Evolutionary conservation across 129 eudicot species (phyloP).

Genomic region (Silybum marianum): DNA sequence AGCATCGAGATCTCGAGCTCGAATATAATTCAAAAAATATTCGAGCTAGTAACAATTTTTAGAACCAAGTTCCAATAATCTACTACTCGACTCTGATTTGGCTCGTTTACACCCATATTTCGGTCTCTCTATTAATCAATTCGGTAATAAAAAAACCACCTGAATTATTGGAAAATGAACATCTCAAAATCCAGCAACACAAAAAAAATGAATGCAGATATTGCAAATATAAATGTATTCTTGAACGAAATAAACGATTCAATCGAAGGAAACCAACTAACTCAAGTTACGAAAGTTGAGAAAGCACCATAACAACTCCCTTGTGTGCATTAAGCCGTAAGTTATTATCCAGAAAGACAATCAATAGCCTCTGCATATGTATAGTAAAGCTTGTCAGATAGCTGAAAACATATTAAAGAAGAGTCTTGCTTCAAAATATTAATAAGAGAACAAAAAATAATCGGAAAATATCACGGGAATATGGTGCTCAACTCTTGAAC

Average conservation of each 20-base stretch:
- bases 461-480: not conserved
- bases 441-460: not conserved
- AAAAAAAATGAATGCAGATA: not conserved
- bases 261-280: slow-evolving; percentile 2
- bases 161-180: not conserved
- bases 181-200: slow-evolving; percentile 14
- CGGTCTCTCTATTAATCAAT: not conserved
- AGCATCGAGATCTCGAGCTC: not conserved
- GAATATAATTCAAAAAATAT: no score
- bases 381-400: slow-evolving; percentile 6
- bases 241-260: slow-evolving; percentile 1
- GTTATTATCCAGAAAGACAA: slow-evolving; percentile 3
- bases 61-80: not conserved
- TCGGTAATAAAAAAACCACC: not conserved
- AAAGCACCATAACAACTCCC: slow-evolving; percentile 9
- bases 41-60: not conserved
- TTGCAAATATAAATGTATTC: not conserved
- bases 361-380: slow-evolving; percentile 39
- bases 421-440: not conserved
- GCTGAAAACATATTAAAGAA: not conserved
- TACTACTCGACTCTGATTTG: not conserved
- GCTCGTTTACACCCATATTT: not conserved
- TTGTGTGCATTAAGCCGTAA: slow-evolving; percentile 2
- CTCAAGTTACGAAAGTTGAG: not conserved
- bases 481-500: not conserved